Evolutionary conservation across 176 grass and related monocot genomes (phyloP).

Genomic region (Cenchrus fungigraminus): DNA sequence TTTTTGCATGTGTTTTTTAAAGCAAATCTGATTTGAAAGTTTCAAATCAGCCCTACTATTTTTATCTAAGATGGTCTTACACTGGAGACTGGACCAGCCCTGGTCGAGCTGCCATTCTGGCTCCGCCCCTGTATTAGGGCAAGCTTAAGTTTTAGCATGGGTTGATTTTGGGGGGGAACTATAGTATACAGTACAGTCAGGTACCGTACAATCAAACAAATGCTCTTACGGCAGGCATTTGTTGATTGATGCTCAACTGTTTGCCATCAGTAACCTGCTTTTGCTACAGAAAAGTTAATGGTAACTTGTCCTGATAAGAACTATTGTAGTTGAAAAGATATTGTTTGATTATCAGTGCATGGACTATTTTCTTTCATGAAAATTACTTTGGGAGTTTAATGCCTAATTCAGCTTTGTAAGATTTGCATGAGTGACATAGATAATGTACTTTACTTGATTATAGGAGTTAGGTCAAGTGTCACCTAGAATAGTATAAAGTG

Average conservation of each 20-base stretch:
- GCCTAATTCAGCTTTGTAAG: background rate
- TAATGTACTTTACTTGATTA: background rate
- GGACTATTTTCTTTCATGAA: background rate
- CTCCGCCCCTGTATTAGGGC: too few relatives aligned
- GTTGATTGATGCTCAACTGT: constrained; percentile 21
- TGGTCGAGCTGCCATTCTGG: too few relatives aligned
- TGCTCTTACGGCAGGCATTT: background rate
- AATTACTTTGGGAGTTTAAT: background rate
- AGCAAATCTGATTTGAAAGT: too few relatives aligned
- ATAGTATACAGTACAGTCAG: background rate
- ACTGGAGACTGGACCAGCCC: too few relatives aligned
- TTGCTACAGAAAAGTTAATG: background rate
- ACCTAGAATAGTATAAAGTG: constrained; percentile 8
- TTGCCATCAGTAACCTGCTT: constrained; percentile 17
- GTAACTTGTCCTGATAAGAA: background rate
- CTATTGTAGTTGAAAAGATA: constrained; percentile 12
- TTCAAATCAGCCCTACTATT: too few relatives aligned
- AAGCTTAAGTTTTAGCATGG: background rate
- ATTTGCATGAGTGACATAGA: background rate
- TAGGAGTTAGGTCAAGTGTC: background rate
- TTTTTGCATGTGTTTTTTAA: too few relatives aligned
- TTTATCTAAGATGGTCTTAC: too few relatives aligned
- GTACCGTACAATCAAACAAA: background rate
- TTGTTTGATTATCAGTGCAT: background rate
- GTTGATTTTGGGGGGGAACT: background rate